phyloP scores from a whole-genome alignment of 306 rosid species.

The Malus sylvestris region DNA sequence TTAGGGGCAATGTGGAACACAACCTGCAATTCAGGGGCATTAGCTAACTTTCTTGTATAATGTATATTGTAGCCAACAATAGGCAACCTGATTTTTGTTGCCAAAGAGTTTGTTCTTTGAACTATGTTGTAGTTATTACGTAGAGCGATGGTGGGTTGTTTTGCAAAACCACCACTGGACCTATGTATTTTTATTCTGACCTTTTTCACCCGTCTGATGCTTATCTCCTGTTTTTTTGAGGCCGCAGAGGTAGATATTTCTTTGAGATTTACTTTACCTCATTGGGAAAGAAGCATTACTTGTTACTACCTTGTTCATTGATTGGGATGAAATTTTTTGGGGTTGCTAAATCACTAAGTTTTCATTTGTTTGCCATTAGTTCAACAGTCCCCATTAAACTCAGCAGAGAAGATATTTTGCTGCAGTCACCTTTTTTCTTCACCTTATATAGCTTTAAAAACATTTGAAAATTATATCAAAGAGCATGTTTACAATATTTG shows the following conservation, averaged over 20 bases:
- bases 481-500: neutral
- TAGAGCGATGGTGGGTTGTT: neutral
- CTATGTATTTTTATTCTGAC: neutral
- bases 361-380: neutral
- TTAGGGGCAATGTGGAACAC: neutral
- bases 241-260: neutral
- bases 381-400: neutral
- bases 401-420: neutral
- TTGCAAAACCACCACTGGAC: neutral
- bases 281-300: neutral
- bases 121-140: neutral
- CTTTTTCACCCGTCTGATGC: neutral
- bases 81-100: neutral
- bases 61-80: neutral
- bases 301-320: neutral
- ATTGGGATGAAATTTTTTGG: neutral
- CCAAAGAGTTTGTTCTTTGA: neutral
- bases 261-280: neutral
- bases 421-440: neutral
- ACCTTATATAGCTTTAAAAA: neutral
- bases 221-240: neutral
- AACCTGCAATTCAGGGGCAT: neutral
- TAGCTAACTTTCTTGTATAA: neutral
- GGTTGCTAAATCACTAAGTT: neutral
- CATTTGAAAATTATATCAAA: neutral